Evolutionary conservation across 805 yeast genomes (phyloP), one percentile per base, ranked within the genome.

Genomic region (Sungouiella blattae): DNA sequence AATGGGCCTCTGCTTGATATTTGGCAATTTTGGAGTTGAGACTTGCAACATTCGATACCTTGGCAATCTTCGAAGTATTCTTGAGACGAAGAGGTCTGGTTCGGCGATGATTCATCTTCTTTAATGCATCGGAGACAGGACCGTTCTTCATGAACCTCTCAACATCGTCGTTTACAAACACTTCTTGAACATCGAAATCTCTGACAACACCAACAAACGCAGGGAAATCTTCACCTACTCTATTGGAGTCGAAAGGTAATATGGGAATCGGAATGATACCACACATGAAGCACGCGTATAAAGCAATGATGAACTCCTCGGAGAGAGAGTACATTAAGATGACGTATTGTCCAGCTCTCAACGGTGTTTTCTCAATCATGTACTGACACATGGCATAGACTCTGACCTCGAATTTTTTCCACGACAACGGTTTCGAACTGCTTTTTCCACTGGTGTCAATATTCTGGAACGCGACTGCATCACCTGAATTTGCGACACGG

Each of bases 261-360:
- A 87, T 58, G 0, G 95, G 93, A 11, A 91, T 71, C 1, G 93
- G 87, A 3, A 85, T 71, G 4, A 87, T 38, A 6, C 96, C 96
- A 35, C 88, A 75, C 37, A 82, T 61, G 56, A 91, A 75, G 55
- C 98, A 91, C 0, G 98, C 97, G 58, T 80, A 78, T 1, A 88
- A 68, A 2, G 95, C 87, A 18, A 87, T 77, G 4, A 83, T 77
- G 52, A 77, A 91, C 42, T 93, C 98, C 38, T 89, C 96, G 1
- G 88, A 78, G 30, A 91, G 74, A 0, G 95, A 83, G 55, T 87
- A 88, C 81, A 88, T 81, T 49, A 93, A 63, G 3, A 88, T 70
- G 3, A 87, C 91, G 43, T 71, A 67, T 35, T 83, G 85, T 0
- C 95, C 95, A 2, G 84, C 69, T 35, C 63, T 70, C 29, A 87